phyloP scores from a whole-genome alignment of 1,139 yeast species.

The Geotrichum aggregatum region DNA sequence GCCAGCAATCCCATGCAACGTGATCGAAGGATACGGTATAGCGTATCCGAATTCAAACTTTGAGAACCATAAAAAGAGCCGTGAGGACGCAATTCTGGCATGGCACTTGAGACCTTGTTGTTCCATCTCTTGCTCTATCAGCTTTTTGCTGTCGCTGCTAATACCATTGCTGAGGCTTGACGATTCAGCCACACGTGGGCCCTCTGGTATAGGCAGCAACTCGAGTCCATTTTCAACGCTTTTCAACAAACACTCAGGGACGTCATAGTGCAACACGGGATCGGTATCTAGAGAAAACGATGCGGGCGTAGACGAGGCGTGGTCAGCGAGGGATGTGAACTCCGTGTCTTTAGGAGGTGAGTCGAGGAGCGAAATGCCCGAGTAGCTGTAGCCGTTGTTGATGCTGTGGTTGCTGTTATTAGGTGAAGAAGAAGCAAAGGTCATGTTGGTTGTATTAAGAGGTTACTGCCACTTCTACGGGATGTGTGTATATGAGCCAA shows the following conservation, averaged over 20 bases:
- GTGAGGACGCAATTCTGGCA: conserved; percentile 28
- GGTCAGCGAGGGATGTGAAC: conserved; percentile 32
- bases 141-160: too few relatives aligned
- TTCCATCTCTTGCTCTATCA: too few relatives aligned
- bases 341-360: conserved; percentile 31
- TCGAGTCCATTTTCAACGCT: conserved; percentile 12
- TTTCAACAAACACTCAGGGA: conserved; percentile 19
- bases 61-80: conserved; percentile 29
- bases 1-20: conserved; percentile 33
- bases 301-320: conserved; percentile 38
- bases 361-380: conserved; percentile 22
- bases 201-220: too few relatives aligned
- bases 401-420: neutral
- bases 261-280: conserved; percentile 32
- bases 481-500: too few relatives aligned
- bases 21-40: conserved; percentile 30
- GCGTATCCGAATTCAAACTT: conserved; percentile 24
- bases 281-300: conserved; percentile 36
- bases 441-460: too few relatives aligned
- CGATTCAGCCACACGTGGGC: too few relatives aligned
- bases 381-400: neutral
- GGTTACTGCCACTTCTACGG: neutral
- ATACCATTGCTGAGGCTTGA: too few relatives aligned
- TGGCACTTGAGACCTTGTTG: conserved; percentile 17
- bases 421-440: too few relatives aligned